A percentile compares a stretch with the other conserved stretches of the same genome.
These are phyloP conservation scores for Phytophthora melonis DNA, from an alignment of 352 stramenopile species.

Conservation along the genomic window DNA sequence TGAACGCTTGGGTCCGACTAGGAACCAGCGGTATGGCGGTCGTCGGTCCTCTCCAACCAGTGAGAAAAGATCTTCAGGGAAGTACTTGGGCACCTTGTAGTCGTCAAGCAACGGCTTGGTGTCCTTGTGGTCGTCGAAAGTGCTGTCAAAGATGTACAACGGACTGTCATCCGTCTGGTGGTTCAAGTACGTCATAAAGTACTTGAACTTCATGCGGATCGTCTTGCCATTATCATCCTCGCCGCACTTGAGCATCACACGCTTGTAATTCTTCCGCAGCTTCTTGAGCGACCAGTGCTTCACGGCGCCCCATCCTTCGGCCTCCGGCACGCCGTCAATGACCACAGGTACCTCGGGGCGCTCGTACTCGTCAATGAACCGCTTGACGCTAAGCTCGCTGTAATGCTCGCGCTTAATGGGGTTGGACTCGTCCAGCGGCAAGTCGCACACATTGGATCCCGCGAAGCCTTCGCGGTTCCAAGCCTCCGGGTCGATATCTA, in stretches of 20 bases:
- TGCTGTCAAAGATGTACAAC: slow-evolving; percentile 98
- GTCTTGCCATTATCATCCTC: slow-evolving; percentile 84
- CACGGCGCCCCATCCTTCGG: slow-evolving; percentile 74
- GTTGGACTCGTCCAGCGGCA: slow-evolving; percentile 75
- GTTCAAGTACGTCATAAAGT: slow-evolving; percentile 81
- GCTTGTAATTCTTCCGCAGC: slow-evolving; percentile 82
- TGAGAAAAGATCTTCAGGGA: slow-evolving; percentile 86
- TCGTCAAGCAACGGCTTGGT: slow-evolving; percentile 80
- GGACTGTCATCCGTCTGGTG: slow-evolving; percentile 90
- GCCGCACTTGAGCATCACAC: slow-evolving; percentile 80
- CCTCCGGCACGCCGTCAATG: slow-evolving; percentile 85
- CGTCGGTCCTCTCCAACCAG: slow-evolving; percentile 83
- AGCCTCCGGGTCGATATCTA: slow-evolving; percentile 72
- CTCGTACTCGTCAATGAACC: slow-evolving; percentile 91
- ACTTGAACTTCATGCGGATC: slow-evolving; percentile 86
- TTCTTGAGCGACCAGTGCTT: slow-evolving; percentile 84
- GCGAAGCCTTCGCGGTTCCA: slow-evolving; percentile 87
- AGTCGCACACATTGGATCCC: slow-evolving; percentile 80
- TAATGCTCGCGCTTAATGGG: slow-evolving; percentile 76
- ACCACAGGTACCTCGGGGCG: slow-evolving; percentile 75
- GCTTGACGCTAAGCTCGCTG: slow-evolving; percentile 76
- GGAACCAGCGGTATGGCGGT: slow-evolving; percentile 97
- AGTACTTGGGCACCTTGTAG: slow-evolving; percentile 86
- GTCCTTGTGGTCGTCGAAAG: slow-evolving; percentile 88
- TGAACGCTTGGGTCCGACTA: slow-evolving; percentile 92